These are phyloP conservation scores for Medicago truncatula DNA, from an alignment of 306 rosid genomes.

Conservation along the genomic window MtrunA17r5.0-ANR NC_053046.1:8219001-8219500, in stretches of 20 bases:
- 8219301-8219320: constrained; percentile 14
- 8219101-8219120: background rate
- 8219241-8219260: background rate
- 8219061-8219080: background rate
- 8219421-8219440: too few species aligned
- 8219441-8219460: too few species aligned
- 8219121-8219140: constrained; percentile 8
- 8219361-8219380: background rate
- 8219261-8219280: background rate
- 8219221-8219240: constrained; percentile 37
- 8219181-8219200: constrained; percentile 58
- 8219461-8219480: too few species aligned
- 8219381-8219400: too few species aligned
- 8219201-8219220: constrained; percentile 42
- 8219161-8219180: constrained; percentile 32
- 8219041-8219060: constrained; percentile 6
- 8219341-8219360: background rate
- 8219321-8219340: background rate
- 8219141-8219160: constrained; percentile 44
- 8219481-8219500: too few species aligned
- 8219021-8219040: background rate
- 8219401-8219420: too few species aligned
- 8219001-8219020: background rate
- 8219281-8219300: background rate
- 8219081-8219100: background rate